Evolutionary conservation across 2,329 filamentous ascomycete genomes (phyloP).

Genomic region (Dactylellina parvicollis): DNA sequence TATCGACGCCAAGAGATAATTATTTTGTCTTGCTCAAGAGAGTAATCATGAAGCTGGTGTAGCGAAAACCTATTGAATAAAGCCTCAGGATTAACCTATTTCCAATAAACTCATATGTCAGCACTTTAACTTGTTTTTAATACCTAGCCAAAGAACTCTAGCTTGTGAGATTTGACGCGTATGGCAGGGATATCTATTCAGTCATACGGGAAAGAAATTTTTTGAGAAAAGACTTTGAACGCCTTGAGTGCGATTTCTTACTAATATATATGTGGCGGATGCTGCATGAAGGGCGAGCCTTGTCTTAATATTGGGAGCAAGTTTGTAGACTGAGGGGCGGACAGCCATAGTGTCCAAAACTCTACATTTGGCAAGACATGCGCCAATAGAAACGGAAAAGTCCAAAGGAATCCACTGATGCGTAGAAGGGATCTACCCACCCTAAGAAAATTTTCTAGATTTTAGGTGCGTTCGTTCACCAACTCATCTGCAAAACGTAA

Average conservation of each 20-base stretch:
- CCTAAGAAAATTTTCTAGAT: constrained; percentile 13
- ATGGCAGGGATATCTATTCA: constrained; percentile 31
- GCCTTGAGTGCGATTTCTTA: too few relatives aligned
- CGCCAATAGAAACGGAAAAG: constrained; percentile 15
- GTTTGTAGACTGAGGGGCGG: constrained; percentile 18
- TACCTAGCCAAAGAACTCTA: constrained; percentile 1
- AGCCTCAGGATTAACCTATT: not conserved
- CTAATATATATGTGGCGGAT: too few relatives aligned
- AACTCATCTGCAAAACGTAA: constrained; percentile 12
- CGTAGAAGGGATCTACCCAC: constrained; percentile 13
- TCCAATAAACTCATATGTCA: not conserved
- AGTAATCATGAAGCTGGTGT: not conserved
- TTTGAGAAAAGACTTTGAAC: too few relatives aligned
- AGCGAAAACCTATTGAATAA: not conserved
- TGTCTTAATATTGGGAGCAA: constrained; percentile 13
- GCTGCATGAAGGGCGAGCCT: constrained; percentile 3
- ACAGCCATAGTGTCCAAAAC: too few relatives aligned
- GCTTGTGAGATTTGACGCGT: constrained; percentile 12
- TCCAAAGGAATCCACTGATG: not conserved
- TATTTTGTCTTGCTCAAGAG: constrained; percentile 7
- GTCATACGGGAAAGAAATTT: too few relatives aligned
- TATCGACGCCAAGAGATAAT: constrained; percentile 7
- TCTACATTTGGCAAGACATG: constrained; percentile 23
- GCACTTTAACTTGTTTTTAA: constrained; percentile 24
- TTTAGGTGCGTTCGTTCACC: constrained; percentile 16